Conservation (phyloP, 768 basidiomycete species). For the Neoboletus magnificus region DNA sequence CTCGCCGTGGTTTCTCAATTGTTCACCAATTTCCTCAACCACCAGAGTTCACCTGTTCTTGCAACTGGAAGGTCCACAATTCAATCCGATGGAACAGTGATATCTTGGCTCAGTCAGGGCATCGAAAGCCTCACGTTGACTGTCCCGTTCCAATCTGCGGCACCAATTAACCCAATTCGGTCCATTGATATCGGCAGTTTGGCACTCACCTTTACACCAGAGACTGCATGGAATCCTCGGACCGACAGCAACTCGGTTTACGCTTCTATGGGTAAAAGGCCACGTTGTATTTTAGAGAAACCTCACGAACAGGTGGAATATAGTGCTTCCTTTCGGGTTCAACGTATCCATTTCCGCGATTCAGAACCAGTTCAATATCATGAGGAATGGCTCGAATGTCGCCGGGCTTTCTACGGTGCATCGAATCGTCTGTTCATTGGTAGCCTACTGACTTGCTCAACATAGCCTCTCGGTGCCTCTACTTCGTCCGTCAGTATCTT, state of each 20-base stretch:
- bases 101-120: slow-evolving; percentile 68
- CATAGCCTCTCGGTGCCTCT: slow-evolving; percentile 59
- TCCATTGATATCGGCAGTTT: slow-evolving; percentile 62
- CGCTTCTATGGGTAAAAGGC: slow-evolving; percentile 49
- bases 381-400: slow-evolving; percentile 47
- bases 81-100: slow-evolving; percentile 50
- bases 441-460: neutral
- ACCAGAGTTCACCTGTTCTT: slow-evolving; percentile 52
- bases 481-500: slow-evolving; percentile 55
- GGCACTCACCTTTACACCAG: slow-evolving; percentile 51
- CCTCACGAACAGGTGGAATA: slow-evolving; percentile 1
- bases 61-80: slow-evolving; percentile 59
- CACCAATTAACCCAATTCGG: slow-evolving; percentile 59
- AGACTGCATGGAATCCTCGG: slow-evolving; percentile 55
- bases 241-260: slow-evolving; percentile 56
- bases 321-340: slow-evolving; percentile 74
- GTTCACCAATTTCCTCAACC: slow-evolving; percentile 72
- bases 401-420: slow-evolving; percentile 59
- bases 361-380: slow-evolving; percentile 61
- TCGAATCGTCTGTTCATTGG: neutral
- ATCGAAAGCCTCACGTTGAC: slow-evolving; percentile 53
- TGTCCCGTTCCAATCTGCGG: slow-evolving; percentile 55
- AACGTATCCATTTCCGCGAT: slow-evolving; percentile 55
- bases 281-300: neutral
- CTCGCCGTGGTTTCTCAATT: slow-evolving; percentile 54